Evolutionary conservation across 2,329 filamentous ascomycete genomes (phyloP), one percentile per base, ranked within the genome.

Genomic region (Hansfordia pulvinata): DNA sequence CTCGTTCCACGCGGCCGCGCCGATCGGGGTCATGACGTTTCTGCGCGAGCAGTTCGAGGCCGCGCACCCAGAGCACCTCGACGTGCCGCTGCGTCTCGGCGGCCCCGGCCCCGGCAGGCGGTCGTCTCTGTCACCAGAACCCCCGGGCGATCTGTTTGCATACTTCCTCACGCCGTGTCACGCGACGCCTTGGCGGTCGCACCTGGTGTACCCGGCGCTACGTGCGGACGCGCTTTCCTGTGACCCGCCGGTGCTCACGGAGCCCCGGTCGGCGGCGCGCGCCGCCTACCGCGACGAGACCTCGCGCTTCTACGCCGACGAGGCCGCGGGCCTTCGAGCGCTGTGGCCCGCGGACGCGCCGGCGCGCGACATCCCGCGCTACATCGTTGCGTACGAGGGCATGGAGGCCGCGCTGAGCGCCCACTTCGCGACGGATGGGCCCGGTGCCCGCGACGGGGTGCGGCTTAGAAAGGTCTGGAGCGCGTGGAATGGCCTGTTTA

Each of bases 111-210:
- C n/a, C n/a, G n/a, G n/a, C n/a, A n/a, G n/a, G n/a, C n/a, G n/a
- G n/a, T n/a, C n/a, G n/a, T n/a, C n/a, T n/a, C n/a, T n/a, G n/a
- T n/a, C n/a, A n/a, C n/a, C n/a, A n/a, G n/a, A n/a, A n/a, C 30
- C 39, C 10, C 9, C 6, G 4, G 4, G 6, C 13, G 14, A 24
- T 11, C 60, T 73, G 8, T 76, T 76, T 40, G 71, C 76, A 18
- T 77, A 79, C 12, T 94, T 96, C 54, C 65, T 98, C 14, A 93
- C 86, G 67, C 90, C 90, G 8, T 98, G 90, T 55, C 90, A 98
- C 60, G 82, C 80, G 37, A 96, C 88, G 1, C 88, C 90, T 3
- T 96, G 90, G 88, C 79, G 86, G 42, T 85, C 79, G 10, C 81
- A 92, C 44, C 66, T 96, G 20, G 62, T 92, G 33, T 70, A 90